Evolutionary conservation across 2,329 filamentous ascomycete genomes (phyloP), one percentile per base, ranked within the genome.

Genomic region (Ophiostoma sp.): DNA sequence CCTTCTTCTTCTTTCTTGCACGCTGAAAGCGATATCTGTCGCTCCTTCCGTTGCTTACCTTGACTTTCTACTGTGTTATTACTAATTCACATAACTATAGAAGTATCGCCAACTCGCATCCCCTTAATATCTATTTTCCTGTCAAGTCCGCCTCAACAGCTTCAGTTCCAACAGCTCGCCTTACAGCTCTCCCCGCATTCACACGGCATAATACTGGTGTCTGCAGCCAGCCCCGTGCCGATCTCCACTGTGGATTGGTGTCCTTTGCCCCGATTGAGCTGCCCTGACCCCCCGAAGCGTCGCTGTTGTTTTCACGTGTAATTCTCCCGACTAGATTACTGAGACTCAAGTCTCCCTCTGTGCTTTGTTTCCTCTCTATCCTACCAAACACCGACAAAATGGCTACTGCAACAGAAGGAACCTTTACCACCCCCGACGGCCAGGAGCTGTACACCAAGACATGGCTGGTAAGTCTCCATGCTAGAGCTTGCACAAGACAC

Each of bases 371-470:
- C 17, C 44, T 20, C 20, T 48, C 7, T n/a, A 48, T 35, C 57
- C 23, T 65, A 1, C 17, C 2, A 27, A 23, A 23, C 7, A 31
- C 15, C 27, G 62, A 23, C 48, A 57, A 31, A 0, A 83, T 82
- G 80, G 79, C 80, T 13, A 73, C 77, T 41, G 79, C 80, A 72
- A 77, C 77, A n/a, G 85, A 88, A 75, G 84, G 84, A 68, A 82
- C 80, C 7, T 84, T 87, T 72, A 76, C 81, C 39, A 75, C 83
- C 48, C 66, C 66, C 17, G 81, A 79, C 60, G 80, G 79, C 70
- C 76, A 77, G 66, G 81, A 77, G 76, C 81, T 87, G 35, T 85
- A 85, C 78, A 84, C 83, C 72, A 87, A 86, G 77, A 85, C 84
- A 20, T 87, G 84, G 85, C 82, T 84, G 74, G 86, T 88, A 79